These are phyloP conservation scores for Citropsis articulata DNA, from an alignment of 345 rosid species.

Conservation along the genomic window DNA sequence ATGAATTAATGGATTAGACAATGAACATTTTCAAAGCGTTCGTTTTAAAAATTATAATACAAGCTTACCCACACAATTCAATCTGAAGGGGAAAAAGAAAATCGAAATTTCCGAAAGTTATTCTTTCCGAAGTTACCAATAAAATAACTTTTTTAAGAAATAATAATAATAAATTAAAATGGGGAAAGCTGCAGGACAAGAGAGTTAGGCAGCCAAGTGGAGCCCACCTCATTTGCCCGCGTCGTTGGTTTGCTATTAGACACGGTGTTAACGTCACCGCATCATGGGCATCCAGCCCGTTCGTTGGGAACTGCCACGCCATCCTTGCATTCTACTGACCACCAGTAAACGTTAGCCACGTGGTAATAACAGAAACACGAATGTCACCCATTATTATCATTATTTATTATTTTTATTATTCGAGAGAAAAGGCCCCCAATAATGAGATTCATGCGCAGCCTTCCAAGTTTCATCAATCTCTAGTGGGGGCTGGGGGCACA, in stretches of 20 bases:
- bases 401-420: not conserved
- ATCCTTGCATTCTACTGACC: not conserved
- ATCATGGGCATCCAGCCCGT: not conserved
- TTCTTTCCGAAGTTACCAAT: not conserved
- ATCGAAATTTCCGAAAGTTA: no score
- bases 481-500: not conserved
- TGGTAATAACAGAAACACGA: not conserved
- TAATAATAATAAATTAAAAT: not conserved
- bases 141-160: not conserved
- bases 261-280: not conserved
- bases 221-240: not conserved
- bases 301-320: not conserved
- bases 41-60: no score
- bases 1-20: no score
- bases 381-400: not conserved
- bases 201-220: conserved; percentile 10
- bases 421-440: not conserved
- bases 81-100: no score
- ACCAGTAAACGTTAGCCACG: not conserved
- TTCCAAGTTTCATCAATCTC: not conserved
- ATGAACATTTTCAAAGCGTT: no score
- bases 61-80: no score
- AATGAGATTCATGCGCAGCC: not conserved
- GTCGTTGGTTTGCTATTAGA: not conserved
- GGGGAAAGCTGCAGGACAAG: not conserved